Base-by-base conservation (phyloP, 345 rosid genomes). In the Populus ilicifolia region DNA sequence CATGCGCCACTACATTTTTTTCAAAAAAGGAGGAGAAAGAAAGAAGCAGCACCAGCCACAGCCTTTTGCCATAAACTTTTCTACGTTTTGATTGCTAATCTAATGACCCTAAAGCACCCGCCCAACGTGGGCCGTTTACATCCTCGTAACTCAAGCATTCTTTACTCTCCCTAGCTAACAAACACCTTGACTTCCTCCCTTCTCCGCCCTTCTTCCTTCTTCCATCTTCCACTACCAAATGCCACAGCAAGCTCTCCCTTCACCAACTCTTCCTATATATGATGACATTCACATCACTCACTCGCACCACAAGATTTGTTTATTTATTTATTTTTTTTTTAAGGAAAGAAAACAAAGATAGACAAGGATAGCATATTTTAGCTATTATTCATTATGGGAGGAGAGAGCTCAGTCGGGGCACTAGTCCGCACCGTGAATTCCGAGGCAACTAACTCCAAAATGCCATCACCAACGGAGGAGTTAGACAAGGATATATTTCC, bases 121-220 rank as follows among this genome's bases (percentile, higher is more conserved):
- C 80, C 75, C 73, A 80, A 78, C 87, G 85, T 85, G 88, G 84
- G 71, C 62, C 39, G 38, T 82, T 80, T 73, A 67, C 79, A 46
- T 84, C 85, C 85, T 78, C 87, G 72, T 66, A 80, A 72, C 63
- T 50, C 8, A 20, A 62, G 25, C 46, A 41, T n/a, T 35, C 27
- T 39, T 5, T n/a, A 35, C 65, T 6, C 43, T 65, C 46, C 67
- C 61, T 18, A 8, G 16, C 78, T 17, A 14, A n/a, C 29, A 20
- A 39, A 61, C 38, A 35, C 20, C 54, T 63, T 44, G 36, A 33
- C 36, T 33, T 33, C 36, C 36, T 33, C 36, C 36, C 36, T 33
- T 33, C 5, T 33, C 5, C 35, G 4, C 27, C 59, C 8, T 72
- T 77, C 36, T 33, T 36, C 59, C 8, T 72, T 77, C 67, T 12